These are phyloP conservation scores for Phytophthora aleatoria DNA, from an alignment of 352 stramenopile genomes.

Conservation along the genomic window DNA sequence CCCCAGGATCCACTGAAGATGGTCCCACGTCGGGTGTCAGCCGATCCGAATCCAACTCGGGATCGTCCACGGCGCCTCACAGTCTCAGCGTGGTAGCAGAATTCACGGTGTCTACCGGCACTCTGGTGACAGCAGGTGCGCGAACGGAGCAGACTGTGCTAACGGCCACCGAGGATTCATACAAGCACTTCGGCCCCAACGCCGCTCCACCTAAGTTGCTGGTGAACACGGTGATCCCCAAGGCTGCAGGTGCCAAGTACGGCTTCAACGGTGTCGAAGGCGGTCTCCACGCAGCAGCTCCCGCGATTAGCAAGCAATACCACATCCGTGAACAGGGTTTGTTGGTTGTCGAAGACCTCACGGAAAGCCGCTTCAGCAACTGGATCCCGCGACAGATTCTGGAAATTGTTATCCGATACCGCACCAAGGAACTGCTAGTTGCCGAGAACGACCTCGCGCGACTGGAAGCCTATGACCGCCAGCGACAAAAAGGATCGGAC, in stretches of 20 bases:
- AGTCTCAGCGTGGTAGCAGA: conserved; percentile 71
- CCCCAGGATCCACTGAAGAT: conserved; percentile 51
- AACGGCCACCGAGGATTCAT: conserved; percentile 72
- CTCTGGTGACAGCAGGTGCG: conserved; percentile 65
- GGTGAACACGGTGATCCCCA: conserved; percentile 81
- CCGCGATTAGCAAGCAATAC: conserved; percentile 86
- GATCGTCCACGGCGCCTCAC: conserved; percentile 24
- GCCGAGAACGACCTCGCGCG: conserved; percentile 77
- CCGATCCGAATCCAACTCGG: conserved; percentile 38
- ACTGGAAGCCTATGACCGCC: conserved; percentile 75
- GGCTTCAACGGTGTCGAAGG: conserved; percentile 58
- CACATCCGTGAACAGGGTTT: conserved; percentile 84
- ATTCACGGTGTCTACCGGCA: conserved; percentile 73
- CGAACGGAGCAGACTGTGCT: conserved; percentile 67
- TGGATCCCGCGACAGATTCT: conserved; percentile 83
- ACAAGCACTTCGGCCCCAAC: conserved; percentile 65
- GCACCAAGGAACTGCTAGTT: conserved; percentile 76
- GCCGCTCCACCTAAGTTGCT: conserved; percentile 69
- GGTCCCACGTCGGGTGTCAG: conserved; percentile 25
- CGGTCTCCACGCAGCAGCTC: conserved; percentile 48
- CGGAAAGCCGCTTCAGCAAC: conserved; percentile 85
- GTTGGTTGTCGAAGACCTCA: conserved; percentile 84
- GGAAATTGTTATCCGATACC: conserved; percentile 79
- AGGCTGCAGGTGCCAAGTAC: conserved; percentile 68
- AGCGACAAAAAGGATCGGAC: conserved; percentile 80